Evolutionary conservation across 1,284 basidiomycete species (phyloP).

Genomic region (Moesziomyces antarcticus): DNA sequence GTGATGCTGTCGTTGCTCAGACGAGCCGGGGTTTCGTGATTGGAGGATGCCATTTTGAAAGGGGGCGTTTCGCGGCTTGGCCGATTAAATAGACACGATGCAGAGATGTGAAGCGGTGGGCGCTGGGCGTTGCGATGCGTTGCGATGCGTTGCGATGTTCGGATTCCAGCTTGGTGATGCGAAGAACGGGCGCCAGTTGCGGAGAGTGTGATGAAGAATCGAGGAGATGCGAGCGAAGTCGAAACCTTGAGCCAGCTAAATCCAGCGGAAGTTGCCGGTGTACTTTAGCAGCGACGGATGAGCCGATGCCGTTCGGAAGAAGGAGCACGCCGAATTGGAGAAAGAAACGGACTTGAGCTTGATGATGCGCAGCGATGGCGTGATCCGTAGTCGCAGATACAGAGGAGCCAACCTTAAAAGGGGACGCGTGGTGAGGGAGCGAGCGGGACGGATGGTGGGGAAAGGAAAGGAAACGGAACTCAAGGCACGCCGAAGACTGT

Average conservation of each 20-base stretch:
- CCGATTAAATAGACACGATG: not conserved
- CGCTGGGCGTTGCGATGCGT: not conserved
- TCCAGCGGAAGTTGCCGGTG: too few relatives aligned
- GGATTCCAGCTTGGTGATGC: not conserved
- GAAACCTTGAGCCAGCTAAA: not conserved
- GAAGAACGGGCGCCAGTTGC: too few relatives aligned
- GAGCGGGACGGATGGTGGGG: too few relatives aligned
- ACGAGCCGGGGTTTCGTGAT: constrained; percentile 21
- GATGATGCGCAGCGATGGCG: not conserved
- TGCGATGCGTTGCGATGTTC: not conserved
- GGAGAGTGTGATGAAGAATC: not conserved
- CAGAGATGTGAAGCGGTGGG: too few relatives aligned
- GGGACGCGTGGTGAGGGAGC: too few relatives aligned
- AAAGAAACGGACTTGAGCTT: not conserved
- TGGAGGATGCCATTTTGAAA: constrained; percentile 17
- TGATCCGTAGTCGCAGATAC: not conserved
- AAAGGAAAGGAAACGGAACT: too few relatives aligned
- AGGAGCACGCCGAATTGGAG: not conserved
- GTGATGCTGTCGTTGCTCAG: constrained; percentile 41
- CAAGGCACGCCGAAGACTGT: too few relatives aligned
- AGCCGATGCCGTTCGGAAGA: not conserved
- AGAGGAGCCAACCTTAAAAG: too few relatives aligned
- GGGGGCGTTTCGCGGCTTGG: not conserved
- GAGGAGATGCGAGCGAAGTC: not conserved
- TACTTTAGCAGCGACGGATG: not conserved